Percentiles rank a stretch among this genome's conserved stretches.
Evolutionary conservation across 2,329 filamentous ascomycete genomes (phyloP).

Genomic region (Aspergillus pseudonomiae): DNA sequence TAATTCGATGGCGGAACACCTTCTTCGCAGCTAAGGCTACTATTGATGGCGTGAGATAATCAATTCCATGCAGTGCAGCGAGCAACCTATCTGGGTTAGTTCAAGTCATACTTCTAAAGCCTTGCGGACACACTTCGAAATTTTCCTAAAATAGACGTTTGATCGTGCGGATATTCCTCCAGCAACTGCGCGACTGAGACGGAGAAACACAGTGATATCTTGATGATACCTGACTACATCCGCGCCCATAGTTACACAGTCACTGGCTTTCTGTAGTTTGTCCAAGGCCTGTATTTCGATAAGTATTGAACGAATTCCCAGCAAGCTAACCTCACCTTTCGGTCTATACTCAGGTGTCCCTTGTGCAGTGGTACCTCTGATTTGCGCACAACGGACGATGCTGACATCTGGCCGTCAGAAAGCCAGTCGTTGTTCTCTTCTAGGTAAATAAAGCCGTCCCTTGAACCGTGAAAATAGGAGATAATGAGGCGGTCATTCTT

Average conservation of each 20-base stretch:
- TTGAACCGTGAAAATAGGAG: conserved; percentile 77
- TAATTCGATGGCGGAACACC: conserved; percentile 82
- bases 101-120: neutral
- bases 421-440: conserved; percentile 60
- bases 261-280: conserved; percentile 61
- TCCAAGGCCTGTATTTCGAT: conserved; percentile 48
- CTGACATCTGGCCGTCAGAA: conserved; percentile 37
- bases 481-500: conserved; percentile 83
- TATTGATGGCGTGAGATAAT: conserved; percentile 82
- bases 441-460: conserved; percentile 73
- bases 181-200: conserved; percentile 81
- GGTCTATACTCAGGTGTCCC: conserved; percentile 24
- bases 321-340: conserved; percentile 22
- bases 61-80: conserved; percentile 77
- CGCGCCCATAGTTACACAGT: conserved; percentile 66
- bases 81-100: conserved; percentile 48
- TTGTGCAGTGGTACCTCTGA: conserved; percentile 23
- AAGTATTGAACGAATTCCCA: neutral
- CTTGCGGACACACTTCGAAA: conserved; percentile 54
- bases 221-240: conserved; percentile 83
- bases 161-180: conserved; percentile 77
- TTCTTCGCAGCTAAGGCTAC: conserved; percentile 82
- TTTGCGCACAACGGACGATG: conserved; percentile 42
- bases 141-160: conserved; percentile 73
- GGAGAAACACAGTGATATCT: conserved; percentile 84